A percentile compares a stretch with the other conserved stretches of the same genome.
Conservation (phyloP, 2,329 filamentous ascomycete genomes). For the Mycosphaerella sp. region DNA sequence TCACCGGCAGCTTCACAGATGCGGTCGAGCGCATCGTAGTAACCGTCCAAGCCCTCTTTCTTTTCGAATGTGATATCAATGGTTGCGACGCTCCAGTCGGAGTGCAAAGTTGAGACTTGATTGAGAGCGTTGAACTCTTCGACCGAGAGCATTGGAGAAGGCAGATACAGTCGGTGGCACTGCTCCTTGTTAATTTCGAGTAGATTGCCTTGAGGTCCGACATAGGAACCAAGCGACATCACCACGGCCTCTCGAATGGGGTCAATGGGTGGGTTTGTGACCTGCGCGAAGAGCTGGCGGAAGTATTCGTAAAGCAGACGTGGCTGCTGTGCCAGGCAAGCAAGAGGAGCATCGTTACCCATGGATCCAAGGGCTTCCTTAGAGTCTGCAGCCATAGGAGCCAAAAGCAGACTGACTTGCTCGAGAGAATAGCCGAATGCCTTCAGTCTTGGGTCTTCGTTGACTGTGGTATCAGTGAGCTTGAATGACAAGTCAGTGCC, state of each 20-base stretch:
- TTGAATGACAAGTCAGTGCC: conserved; percentile 59
- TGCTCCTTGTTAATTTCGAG: conserved; percentile 89
- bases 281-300: conserved; percentile 93
- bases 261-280: conserved; percentile 96
- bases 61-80: conserved; percentile 95
- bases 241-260: conserved; percentile 96
- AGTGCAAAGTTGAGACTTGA: conserved; percentile 65
- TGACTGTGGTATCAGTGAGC: conserved; percentile 63
- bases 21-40: conserved; percentile 76
- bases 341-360: conserved; percentile 92
- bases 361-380: conserved; percentile 97
- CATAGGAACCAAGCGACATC: conserved; percentile 95
- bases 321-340: conserved; percentile 83
- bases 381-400: conserved; percentile 93
- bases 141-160: conserved; percentile 82
- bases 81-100: conserved; percentile 77
- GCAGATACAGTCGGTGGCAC: conserved; percentile 76
- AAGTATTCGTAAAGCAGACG: conserved; percentile 94
- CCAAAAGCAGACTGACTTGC: conserved; percentile 85
- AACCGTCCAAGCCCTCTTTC: conserved; percentile 72
- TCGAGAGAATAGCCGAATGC: conserved; percentile 94
- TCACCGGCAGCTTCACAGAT: conserved; percentile 82
- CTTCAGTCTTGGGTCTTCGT: conserved; percentile 76
- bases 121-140: conserved; percentile 84
- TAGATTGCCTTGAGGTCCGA: conserved; percentile 91